These are phyloP conservation scores for Tetrahymena thermophila DNA, from an alignment of 73 alveolate genomes.

Conservation along the genomic window DNA sequence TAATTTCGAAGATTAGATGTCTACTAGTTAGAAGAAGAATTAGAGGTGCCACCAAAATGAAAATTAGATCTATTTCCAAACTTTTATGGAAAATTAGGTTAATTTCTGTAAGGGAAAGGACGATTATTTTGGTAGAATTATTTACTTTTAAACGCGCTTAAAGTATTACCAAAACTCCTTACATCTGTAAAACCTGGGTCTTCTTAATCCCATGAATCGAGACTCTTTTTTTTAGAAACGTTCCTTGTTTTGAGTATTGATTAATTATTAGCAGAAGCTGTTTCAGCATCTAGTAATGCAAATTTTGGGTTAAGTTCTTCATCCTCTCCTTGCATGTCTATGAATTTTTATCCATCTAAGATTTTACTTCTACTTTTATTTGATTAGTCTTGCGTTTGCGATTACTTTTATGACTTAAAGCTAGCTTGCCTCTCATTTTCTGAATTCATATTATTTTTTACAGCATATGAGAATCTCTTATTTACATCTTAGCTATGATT, in stretches of 20 bases:
- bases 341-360: not conserved
- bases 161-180: not conserved
- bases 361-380: not conserved
- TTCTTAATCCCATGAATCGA: not conserved
- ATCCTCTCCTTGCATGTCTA: not conserved
- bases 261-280: not conserved
- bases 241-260: not conserved
- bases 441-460: not conserved
- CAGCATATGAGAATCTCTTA: not conserved
- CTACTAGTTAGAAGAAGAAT: not conserved
- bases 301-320: not conserved
- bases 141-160: not conserved
- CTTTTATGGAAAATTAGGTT: not conserved
- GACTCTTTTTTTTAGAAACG: not conserved
- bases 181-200: constrained; percentile 1
- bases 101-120: not conserved
- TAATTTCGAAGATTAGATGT: not conserved
- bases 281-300: not conserved
- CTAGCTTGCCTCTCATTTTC: not conserved
- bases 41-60: not conserved
- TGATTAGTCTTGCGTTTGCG: not conserved
- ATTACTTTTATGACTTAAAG: not conserved
- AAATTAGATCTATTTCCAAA: not conserved
- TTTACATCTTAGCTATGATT: not conserved
- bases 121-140: not conserved